Evolutionary conservation across 2,329 filamentous ascomycete species (phyloP), one percentile per base, ranked within the genome.

Genomic region (Aplosporella prunicola): DNA sequence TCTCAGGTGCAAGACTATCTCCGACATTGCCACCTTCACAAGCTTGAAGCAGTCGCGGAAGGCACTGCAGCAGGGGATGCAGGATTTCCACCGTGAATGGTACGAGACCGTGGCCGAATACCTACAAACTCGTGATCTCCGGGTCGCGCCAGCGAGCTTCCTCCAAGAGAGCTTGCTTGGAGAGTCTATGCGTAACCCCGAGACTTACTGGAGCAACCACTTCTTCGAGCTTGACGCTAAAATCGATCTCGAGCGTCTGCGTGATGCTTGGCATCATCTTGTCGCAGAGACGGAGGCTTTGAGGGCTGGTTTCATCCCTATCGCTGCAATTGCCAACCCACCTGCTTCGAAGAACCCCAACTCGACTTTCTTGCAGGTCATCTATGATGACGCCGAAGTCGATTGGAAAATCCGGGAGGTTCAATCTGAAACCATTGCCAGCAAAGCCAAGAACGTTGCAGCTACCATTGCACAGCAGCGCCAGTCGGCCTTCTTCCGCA

Each of bases 121-220:
- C 5, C 16, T 39, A 6, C 30, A 25, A 2, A 29, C 28, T n/a
- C 24, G 15, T 14, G 6, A 14, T 9, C 34, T 33, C 25, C 24
- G 27, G 18, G 36, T 39, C 18, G 30, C 31, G 5, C 36, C 30
- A 9, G 30, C 36, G 9, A 39, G 36, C 17, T 17, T 39, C 3
- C 14, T 39, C 11, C 36, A 39, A 16, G 36, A 39, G 9, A 33
- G 29, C 13, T 28, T 63, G 15, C 45, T 63, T 6, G 55, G 55
- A 20, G 61, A 64, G 47, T 62, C 58, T 1, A 57, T 63, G 54
- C 46, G 55, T 5, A 56, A 52, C 13, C 47, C 51, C 4, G 48
- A 53, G 16, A 51, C 58, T 30, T 63, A 64, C 43, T 64, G 60
- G 60, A 58, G 57, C 20, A 58, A 62, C 32, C 55, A 56, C 10